Conservation (phyloP, 176 grass and related monocot species). For the sorghum (Sorghum bicolor) region Sorghum_bicolor_NCBIv3 NC_012873.2:53869501-53870000, state of each 20-base stretch:
- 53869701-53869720: constrained; percentile 92
- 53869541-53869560: not conserved
- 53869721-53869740: constrained; percentile 72
- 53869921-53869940: not conserved
- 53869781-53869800: constrained; percentile 28
- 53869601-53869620: not conserved
- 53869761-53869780: constrained; percentile 55
- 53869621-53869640: not conserved
- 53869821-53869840: constrained; percentile 10
- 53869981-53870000: too few species aligned
- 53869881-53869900: not conserved
- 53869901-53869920: not conserved
- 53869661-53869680: constrained; percentile 67
- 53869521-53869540: constrained; percentile 32
- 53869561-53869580: not conserved
- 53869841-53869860: not conserved
- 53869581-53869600: not conserved
- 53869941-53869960: not conserved
- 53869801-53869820: constrained; percentile 20
- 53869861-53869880: not conserved
- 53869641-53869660: constrained; percentile 75
- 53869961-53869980: too few species aligned
- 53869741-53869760: constrained; percentile 50
- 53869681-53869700: constrained; percentile 85
- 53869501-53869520: constrained; percentile 43